Conservation (phyloP, 495 filamentous ascomycete species). For the Penicillium canariense region DNA sequence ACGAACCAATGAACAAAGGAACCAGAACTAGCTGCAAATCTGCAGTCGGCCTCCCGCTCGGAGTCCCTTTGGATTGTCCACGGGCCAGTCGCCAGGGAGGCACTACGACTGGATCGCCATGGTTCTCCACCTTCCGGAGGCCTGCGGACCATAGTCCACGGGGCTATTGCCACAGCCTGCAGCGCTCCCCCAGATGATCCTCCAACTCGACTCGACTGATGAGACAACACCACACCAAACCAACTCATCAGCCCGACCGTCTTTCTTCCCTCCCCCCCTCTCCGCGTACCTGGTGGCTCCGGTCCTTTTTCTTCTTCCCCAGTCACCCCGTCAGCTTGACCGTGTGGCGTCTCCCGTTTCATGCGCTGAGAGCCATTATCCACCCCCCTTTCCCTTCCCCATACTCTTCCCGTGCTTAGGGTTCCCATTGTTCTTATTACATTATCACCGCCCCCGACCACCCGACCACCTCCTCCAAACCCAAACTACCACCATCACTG, state of each 20-base stretch:
- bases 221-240: background rate
- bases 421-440: constrained; percentile 1
- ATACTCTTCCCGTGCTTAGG: constrained; percentile 23
- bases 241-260: constrained; percentile 1
- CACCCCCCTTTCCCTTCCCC: constrained; percentile 2
- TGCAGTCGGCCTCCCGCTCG: background rate
- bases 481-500: background rate
- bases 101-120: background rate
- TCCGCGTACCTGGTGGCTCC: constrained; percentile 8
- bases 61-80: too few species aligned
- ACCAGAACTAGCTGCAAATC: background rate
- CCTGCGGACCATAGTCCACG: background rate
- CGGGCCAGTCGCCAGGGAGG: too few species aligned
- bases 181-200: constrained; percentile 8
- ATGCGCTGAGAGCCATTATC: background rate
- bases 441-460: constrained; percentile 15
- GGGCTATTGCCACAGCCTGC: constrained; percentile 21
- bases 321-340: constrained; percentile 1
- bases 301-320: constrained; percentile 17
- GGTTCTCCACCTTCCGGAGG: background rate
- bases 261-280: constrained; percentile 6
- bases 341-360: constrained; percentile 16
- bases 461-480: background rate
- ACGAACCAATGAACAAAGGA: too few species aligned
- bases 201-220: too few species aligned